These are phyloP conservation scores for Psilocybe tampanensis DNA, from an alignment of 768 basidiomycete species.

Conservation along the genomic window DNA sequence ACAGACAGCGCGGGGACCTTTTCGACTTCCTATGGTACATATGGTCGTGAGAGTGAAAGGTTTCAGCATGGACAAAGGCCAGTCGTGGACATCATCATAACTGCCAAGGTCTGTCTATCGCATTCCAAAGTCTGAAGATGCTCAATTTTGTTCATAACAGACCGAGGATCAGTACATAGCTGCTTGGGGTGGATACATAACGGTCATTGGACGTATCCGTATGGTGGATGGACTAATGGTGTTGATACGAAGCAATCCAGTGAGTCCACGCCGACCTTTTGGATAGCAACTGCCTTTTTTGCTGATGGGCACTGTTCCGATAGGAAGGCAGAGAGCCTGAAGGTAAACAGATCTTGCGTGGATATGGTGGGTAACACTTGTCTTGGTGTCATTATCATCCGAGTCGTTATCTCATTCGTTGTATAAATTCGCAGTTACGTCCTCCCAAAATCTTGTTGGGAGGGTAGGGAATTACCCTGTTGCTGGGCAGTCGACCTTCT, in stretches of 20 bases:
- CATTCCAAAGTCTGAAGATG: not conserved
- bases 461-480: slow-evolving; percentile 41
- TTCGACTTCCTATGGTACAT: slow-evolving; percentile 41
- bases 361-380: slow-evolving; percentile 44
- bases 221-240: slow-evolving; percentile 61
- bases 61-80: slow-evolving; percentile 19
- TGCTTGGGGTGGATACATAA: slow-evolving; percentile 58
- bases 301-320: not conserved
- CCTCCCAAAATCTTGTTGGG: slow-evolving; percentile 55
- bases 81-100: slow-evolving; percentile 51
- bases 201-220: slow-evolving; percentile 58
- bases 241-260: slow-evolving; percentile 29
- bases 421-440: slow-evolving; percentile 37
- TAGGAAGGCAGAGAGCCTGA: not conserved
- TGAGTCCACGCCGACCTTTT: slow-evolving; percentile 3
- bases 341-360: slow-evolving; percentile 38
- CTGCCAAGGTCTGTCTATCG: slow-evolving; percentile 46
- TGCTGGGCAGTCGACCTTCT: slow-evolving; percentile 29
- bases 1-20: slow-evolving; percentile 37
- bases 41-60: slow-evolving; percentile 20
- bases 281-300: not conserved
- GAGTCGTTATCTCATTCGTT: slow-evolving; percentile 6
- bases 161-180: slow-evolving; percentile 46
- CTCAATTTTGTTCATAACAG: slow-evolving; percentile 27
- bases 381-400: not conserved